Evolutionary conservation across 495 filamentous ascomycete species (phyloP).

Genomic region (Aspergillus sclerotiicarbonarius): DNA sequence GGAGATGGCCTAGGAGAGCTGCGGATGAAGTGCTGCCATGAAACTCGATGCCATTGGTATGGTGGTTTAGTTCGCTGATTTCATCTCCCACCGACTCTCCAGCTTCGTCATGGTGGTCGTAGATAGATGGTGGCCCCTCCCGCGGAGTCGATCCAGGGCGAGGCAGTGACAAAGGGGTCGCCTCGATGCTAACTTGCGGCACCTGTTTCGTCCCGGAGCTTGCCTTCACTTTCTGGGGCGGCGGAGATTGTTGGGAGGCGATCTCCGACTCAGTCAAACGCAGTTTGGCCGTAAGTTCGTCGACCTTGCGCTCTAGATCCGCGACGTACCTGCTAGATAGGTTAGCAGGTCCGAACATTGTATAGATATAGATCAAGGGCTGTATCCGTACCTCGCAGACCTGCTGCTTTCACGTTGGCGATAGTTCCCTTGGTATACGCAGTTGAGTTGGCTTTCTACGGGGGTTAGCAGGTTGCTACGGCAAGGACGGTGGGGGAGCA

Average conservation of each 20-base stretch:
- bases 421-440: conserved; percentile 39
- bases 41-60: conserved; percentile 42
- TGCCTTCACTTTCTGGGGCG: conserved; percentile 8
- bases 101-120: conserved; percentile 24
- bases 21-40: conserved; percentile 42
- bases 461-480: not conserved
- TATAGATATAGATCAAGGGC: not conserved
- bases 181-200: conserved; percentile 17
- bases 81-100: conserved; percentile 31
- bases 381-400: conserved; percentile 31
- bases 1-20: conserved; percentile 33
- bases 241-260: conserved; percentile 16
- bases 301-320: conserved; percentile 39
- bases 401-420: conserved; percentile 35
- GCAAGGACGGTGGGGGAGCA: not conserved
- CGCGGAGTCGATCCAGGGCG: conserved; percentile 24
- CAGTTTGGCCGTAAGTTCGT: conserved; percentile 33
- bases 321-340: conserved; percentile 28
- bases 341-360: not conserved
- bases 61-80: conserved; percentile 38
- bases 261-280: conserved; percentile 24
- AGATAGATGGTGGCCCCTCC: conserved; percentile 16
- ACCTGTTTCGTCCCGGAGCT: conserved; percentile 2
- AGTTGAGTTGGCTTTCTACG: conserved; percentile 31
- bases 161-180: conserved; percentile 33